phyloP scores from a whole-genome alignment of 1,284 basidiomycete genomes.

The Puccinia brachypodii region DNA sequence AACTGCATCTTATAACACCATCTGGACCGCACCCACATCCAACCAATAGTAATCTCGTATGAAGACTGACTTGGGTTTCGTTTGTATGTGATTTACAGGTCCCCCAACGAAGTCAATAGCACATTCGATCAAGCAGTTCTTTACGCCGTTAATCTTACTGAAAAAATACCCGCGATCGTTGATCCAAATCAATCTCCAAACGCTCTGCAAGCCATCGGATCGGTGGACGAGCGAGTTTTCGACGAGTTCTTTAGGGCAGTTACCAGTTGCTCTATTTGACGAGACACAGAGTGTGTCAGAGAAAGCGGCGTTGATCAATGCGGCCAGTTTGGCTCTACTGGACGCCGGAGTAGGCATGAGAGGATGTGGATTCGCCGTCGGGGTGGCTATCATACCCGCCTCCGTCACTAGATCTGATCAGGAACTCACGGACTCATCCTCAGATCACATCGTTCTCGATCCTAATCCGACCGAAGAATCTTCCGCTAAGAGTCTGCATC shows the following conservation, averaged over 20 bases:
- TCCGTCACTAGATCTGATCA: not conserved
- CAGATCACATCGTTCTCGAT: conserved; percentile 25
- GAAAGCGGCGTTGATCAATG: conserved; percentile 55
- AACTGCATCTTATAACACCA: not conserved
- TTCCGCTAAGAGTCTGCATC: conserved; percentile 11
- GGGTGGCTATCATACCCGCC: conserved; percentile 52
- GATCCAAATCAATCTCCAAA: conserved; percentile 68
- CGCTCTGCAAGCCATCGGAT: conserved; percentile 61
- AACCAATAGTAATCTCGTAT: not conserved
- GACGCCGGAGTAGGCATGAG: conserved; percentile 55
- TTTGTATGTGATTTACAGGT: conserved; percentile 52
- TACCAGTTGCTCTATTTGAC: not conserved
- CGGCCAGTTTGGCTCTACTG: conserved; percentile 54
- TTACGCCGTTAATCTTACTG: conserved; percentile 59
- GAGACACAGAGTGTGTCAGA: conserved; percentile 49
- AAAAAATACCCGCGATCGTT: conserved; percentile 62
- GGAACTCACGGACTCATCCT: not conserved
- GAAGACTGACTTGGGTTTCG: not conserved
- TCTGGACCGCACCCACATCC: not conserved
- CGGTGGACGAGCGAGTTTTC: conserved; percentile 55
- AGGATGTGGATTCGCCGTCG: conserved; percentile 52
- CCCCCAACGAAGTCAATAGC: conserved; percentile 58
- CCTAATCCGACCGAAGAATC: conserved; percentile 31
- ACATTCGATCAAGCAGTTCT: conserved; percentile 55
- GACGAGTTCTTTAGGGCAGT: not conserved